Evolutionary conservation across 2,329 filamentous ascomycete species (phyloP), one percentile per base, ranked within the genome.

Genomic region (Talaromyces sp.): DNA sequence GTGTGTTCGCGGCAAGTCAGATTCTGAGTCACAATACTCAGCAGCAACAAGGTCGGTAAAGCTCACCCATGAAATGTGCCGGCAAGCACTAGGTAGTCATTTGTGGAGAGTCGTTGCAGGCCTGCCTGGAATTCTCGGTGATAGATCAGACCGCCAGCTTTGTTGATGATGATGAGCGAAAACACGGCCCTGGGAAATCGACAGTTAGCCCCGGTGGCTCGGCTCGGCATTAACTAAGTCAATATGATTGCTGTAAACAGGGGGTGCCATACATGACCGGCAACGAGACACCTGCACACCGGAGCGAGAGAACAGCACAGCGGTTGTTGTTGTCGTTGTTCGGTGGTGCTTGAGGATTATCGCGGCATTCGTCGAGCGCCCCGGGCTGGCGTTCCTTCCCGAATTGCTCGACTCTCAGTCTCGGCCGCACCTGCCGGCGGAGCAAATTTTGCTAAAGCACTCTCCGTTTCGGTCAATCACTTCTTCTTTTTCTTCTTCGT

Each of bases 121-220:
- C 86, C 89, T 50, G 93, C 86, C 69, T 92, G 88, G 75, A 99
- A 97, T 71, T 91, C 90, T 68, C 92, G 91, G 78, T 97, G 93
- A 82, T 96, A 99, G 77, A 99, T 88, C 58, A 99, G 84, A 69
- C 94, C 94, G 62, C 92, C 94, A 65, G 94, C 92, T 83, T 99
- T 99, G 83, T 97, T 97, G 81, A 99, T 96, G 74, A 99, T 89
- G 74, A 97, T 92, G 72, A 99, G 88, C 61, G 92, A 88, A 76
- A 95, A 94, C 75, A 99, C 89, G 66, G 92, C 90, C 94, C 92
- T 97, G 67, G n/a, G 14, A 19, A 48, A 46, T 46, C 8, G 43
- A 24, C 43, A 46, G 19, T 46, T 21, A 46, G 43, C 9, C 19
- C 19, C 19, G 11, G n/a, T n/a, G n/a, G n/a, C n/a, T 5, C 11